A percentile compares a stretch with the other conserved stretches of the same genome.
These are phyloP conservation scores for Hypoxylon subgilvum DNA, from an alignment of 495 filamentous ascomycete genomes.

Conservation along the genomic window DNA sequence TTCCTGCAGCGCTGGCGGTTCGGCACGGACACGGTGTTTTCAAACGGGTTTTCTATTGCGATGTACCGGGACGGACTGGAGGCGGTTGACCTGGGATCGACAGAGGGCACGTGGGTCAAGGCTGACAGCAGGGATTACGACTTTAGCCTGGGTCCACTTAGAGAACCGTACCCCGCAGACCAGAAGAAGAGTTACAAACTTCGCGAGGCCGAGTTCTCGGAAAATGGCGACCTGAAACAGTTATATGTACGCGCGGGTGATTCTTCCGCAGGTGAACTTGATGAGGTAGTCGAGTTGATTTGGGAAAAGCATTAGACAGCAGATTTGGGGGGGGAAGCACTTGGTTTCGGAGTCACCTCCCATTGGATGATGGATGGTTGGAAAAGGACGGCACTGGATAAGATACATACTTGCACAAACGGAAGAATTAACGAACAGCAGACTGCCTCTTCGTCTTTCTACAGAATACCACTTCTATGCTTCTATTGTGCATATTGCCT, in stretches of 20 bases:
- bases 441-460: too few relatives aligned
- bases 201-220: slow-evolving; percentile 28
- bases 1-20: slow-evolving; percentile 69
- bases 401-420: neutral
- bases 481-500: too few relatives aligned
- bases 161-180: slow-evolving; percentile 32
- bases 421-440: too few relatives aligned
- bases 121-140: slow-evolving; percentile 53
- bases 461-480: too few relatives aligned
- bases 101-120: slow-evolving; percentile 69
- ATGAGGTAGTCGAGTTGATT: slow-evolving; percentile 36
- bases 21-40: slow-evolving; percentile 62
- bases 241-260: slow-evolving; percentile 33
- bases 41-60: slow-evolving; percentile 68
- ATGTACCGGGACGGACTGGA: slow-evolving; percentile 58
- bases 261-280: slow-evolving; percentile 27
- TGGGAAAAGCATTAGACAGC: slow-evolving; percentile 33
- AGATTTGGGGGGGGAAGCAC: slow-evolving; percentile 6
- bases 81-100: slow-evolving; percentile 58
- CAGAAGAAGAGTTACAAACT: slow-evolving; percentile 50
- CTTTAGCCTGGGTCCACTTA: slow-evolving; percentile 59
- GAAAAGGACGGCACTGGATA: slow-evolving; percentile 6
- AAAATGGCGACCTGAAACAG: slow-evolving; percentile 31
- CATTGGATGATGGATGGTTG: too few relatives aligned
- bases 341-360: too few relatives aligned